Evolutionary conservation across 2,329 filamentous ascomycete genomes (phyloP).

Genomic region (Beauveria asiatica): DNA sequence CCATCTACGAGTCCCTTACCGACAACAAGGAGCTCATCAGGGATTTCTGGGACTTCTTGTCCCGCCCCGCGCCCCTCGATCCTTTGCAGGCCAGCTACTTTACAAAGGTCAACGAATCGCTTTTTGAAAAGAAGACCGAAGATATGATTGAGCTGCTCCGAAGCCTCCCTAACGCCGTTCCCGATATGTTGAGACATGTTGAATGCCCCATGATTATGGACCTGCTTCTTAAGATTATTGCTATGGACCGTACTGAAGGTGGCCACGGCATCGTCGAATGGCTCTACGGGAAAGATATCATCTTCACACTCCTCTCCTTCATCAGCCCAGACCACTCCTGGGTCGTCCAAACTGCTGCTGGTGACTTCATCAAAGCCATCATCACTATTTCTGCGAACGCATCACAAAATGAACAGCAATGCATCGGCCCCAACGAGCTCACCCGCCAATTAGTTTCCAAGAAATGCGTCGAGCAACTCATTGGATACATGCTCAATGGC

Average conservation of each 20-base stretch:
- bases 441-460: constrained; percentile 90
- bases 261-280: constrained; percentile 96
- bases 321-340: constrained; percentile 77
- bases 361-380: constrained; percentile 96
- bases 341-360: constrained; percentile 90
- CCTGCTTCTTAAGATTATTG: constrained; percentile 90
- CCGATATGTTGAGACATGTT: constrained; percentile 83
- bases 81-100: constrained; percentile 95
- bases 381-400: constrained; percentile 98
- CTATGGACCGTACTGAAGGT: constrained; percentile 82
- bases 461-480: constrained; percentile 73
- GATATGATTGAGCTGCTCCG: constrained; percentile 93
- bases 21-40: constrained; percentile 71
- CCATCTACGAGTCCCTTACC: constrained; percentile 86
- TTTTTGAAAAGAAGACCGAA: constrained; percentile 95
- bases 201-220: constrained; percentile 99
- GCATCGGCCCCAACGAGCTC: constrained; percentile 94
- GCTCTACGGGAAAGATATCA: constrained; percentile 82
- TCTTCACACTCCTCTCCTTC: constrained; percentile 79
- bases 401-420: constrained; percentile 96
- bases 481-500: constrained; percentile 83
- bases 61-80: constrained; percentile 75
- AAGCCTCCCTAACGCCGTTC: constrained; percentile 69
- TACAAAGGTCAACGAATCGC: constrained; percentile 95
- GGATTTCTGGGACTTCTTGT: constrained; percentile 87